phyloP scores from a whole-genome alignment of 768 basidiomycete genomes.

The Boletus pseudopeckii region DNA sequence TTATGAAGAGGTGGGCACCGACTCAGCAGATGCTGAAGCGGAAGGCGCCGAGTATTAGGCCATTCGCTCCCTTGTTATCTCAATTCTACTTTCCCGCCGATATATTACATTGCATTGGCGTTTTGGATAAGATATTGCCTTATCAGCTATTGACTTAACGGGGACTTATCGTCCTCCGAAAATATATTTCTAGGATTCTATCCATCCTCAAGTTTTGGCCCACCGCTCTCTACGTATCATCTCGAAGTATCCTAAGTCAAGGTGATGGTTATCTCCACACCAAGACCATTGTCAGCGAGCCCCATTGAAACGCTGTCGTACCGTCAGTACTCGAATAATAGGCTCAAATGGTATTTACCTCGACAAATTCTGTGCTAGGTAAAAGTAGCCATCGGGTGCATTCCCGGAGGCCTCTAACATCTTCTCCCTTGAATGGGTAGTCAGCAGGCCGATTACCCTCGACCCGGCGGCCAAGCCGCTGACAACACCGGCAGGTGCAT shows the following conservation, averaged over 20 bases:
- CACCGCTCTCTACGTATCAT: no score
- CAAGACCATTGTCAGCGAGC: constrained; percentile 27
- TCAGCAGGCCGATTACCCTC: constrained; percentile 79
- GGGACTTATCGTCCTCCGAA: not conserved
- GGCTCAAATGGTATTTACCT: constrained; percentile 41
- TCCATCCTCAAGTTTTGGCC: not conserved
- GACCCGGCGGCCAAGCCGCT: constrained; percentile 82
- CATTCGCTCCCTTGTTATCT: not conserved
- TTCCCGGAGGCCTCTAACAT: constrained; percentile 61
- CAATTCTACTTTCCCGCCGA: not conserved
- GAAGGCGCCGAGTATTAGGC: constrained; percentile 50
- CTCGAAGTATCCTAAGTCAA: not conserved
- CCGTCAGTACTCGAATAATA: not conserved
- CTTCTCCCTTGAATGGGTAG: constrained; percentile 69
- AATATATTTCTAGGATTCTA: constrained; percentile 3
- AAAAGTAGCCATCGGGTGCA: constrained; percentile 30
- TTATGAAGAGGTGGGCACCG: constrained; percentile 85
- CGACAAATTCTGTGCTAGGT: constrained; percentile 69
- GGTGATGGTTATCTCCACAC: constrained; percentile 37
- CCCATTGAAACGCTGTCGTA: constrained; percentile 27
- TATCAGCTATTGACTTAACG: constrained; percentile 9
- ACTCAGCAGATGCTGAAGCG: constrained; percentile 72
- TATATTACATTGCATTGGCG: constrained; percentile 3
- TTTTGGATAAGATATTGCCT: constrained; percentile 7
- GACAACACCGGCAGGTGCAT: constrained; percentile 81